A percentile compares a stretch with the other conserved stretches of the same genome.
These are phyloP conservation scores for Penicillium sp. DNA, from an alignment of 2,329 filamentous ascomycete species.

Conservation along the genomic window DNA sequence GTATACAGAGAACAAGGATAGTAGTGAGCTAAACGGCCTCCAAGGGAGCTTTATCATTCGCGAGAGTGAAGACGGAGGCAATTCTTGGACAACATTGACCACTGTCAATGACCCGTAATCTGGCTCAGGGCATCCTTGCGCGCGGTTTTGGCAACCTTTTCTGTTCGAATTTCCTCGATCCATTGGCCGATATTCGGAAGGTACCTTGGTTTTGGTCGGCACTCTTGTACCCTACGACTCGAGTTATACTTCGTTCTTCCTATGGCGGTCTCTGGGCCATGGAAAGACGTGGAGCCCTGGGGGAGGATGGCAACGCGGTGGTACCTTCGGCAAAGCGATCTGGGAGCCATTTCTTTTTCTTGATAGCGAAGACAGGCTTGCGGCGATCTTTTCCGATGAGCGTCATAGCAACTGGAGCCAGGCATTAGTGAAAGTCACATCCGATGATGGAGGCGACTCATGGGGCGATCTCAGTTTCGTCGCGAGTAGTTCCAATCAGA, in stretches of 20 bases:
- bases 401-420: background rate
- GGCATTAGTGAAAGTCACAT: background rate
- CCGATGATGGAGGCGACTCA: background rate
- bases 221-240: background rate
- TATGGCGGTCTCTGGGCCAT: background rate
- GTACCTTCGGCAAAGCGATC: background rate
- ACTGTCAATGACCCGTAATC: background rate
- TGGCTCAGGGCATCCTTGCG: background rate
- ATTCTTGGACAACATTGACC: background rate
- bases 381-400: background rate
- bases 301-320: background rate
- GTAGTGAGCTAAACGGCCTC: background rate
- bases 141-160: constrained; percentile 1
- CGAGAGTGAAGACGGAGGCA: background rate
- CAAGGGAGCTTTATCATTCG: background rate
- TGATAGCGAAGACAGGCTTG: background rate
- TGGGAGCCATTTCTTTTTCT: background rate
- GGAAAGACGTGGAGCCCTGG: background rate
- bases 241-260: background rate
- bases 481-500: background rate
- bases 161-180: background rate
- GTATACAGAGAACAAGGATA: background rate
- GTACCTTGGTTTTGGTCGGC: background rate
- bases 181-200: background rate
- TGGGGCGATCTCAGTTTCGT: background rate